Percentiles rank a stretch among this genome's conserved stretches.
These are phyloP conservation scores for Lipomyces mesembrius DNA, from an alignment of 805 yeast species.

Conservation along the genomic window DNA sequence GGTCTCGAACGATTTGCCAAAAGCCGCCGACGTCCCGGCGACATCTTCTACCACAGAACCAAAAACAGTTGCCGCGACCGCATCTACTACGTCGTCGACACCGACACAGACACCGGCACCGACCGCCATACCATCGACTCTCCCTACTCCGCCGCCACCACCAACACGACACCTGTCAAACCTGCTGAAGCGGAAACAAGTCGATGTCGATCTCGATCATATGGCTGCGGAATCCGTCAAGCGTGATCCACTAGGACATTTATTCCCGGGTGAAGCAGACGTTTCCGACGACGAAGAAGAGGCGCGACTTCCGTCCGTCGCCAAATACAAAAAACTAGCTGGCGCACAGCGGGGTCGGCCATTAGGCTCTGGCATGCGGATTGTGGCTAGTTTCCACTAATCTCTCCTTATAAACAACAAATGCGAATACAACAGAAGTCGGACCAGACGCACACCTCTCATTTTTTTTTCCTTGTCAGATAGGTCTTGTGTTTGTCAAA, in stretches of 20 bases:
- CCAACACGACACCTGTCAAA: slow-evolving; percentile 26
- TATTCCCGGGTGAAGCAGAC: slow-evolving; percentile 40
- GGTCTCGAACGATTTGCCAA: slow-evolving; percentile 8
- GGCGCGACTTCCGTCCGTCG: slow-evolving; percentile 29
- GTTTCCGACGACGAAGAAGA: slow-evolving; percentile 24
- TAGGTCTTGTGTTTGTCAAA: neutral
- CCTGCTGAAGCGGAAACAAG: slow-evolving; percentile 31
- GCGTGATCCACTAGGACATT: slow-evolving; percentile 37
- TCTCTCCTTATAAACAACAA: neutral
- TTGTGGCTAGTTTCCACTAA: slow-evolving; percentile 28
- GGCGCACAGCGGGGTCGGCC: slow-evolving; percentile 18
- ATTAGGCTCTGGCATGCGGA: slow-evolving; percentile 33
- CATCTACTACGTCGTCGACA: neutral
- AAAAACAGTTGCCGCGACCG: neutral
- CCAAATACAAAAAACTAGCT: slow-evolving; percentile 26
- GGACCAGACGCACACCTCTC: neutral
- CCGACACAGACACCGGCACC: slow-evolving; percentile 13
- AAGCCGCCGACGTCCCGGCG: neutral
- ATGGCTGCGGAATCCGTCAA: slow-evolving; percentile 35
- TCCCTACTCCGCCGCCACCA: slow-evolving; percentile 17
- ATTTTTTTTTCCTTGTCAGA: neutral
- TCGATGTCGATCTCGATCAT: slow-evolving; percentile 29
- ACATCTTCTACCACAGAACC: neutral
- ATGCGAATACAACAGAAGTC: neutral
- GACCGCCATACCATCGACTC: slow-evolving; percentile 7